These are phyloP conservation scores for Hevea brasiliensis DNA, from an alignment of 345 rosid species.

Conservation along the genomic window DNA sequence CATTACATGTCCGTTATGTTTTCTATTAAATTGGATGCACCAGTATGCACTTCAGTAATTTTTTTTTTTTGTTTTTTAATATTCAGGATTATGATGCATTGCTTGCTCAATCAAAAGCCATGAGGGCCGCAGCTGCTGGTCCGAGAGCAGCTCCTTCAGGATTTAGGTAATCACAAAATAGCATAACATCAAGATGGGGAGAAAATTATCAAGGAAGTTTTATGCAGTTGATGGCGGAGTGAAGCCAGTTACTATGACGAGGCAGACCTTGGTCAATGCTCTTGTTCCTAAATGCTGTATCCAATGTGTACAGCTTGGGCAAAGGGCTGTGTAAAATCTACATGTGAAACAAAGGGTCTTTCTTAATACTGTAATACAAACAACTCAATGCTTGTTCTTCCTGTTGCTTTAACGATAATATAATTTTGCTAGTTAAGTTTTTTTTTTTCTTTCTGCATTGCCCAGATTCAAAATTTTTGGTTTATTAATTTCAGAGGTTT, in stretches of 20 bases:
- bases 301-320: not conserved
- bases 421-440: not conserved
- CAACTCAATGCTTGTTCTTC: not conserved
- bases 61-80: no score
- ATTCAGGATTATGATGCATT: slow-evolving; percentile 66
- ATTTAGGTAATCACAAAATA: slow-evolving; percentile 42
- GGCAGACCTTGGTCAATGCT: not conserved
- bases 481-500: no score
- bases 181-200: not conserved
- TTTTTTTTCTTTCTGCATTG: not conserved
- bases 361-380: not conserved
- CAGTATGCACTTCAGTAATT: not conserved
- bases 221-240: not conserved
- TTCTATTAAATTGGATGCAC: slow-evolving; percentile 12
- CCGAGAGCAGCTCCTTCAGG: slow-evolving; percentile 60
- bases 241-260: not conserved
- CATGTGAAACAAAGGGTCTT: not conserved
- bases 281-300: not conserved
- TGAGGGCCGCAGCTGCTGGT: slow-evolving; percentile 57
- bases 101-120: slow-evolving; percentile 65
- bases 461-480: not conserved
- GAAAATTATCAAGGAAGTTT: not conserved
- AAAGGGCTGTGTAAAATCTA: not conserved
- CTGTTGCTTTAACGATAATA: not conserved
- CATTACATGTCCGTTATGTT: not conserved